Conservation (phyloP, 1,139 yeast species). For the Meyerozyma elateridarum region DNA sequence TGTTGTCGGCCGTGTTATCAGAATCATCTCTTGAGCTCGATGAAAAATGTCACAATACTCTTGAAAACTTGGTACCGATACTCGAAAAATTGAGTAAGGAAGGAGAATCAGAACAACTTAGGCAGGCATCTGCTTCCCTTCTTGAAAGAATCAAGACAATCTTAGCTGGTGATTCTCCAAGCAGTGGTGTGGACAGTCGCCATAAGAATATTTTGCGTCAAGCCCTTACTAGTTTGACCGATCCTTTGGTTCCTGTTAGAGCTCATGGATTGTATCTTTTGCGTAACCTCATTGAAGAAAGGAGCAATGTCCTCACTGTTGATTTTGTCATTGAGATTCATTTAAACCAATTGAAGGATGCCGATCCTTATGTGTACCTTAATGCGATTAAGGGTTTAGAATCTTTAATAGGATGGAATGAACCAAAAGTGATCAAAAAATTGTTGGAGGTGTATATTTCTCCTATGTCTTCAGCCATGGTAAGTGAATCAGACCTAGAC, state of each 20-base stretch:
- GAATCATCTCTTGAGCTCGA: slow-evolving; percentile 34
- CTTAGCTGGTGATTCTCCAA: slow-evolving; percentile 22
- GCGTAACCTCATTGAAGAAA: slow-evolving; percentile 49
- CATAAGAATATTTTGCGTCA: slow-evolving; percentile 36
- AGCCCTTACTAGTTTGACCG: slow-evolving; percentile 67
- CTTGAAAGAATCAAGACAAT: slow-evolving; percentile 25
- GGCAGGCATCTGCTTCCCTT: slow-evolving; percentile 17
- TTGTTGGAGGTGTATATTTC: slow-evolving; percentile 38
- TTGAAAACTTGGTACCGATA: slow-evolving; percentile 24
- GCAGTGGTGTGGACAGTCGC: slow-evolving; percentile 14
- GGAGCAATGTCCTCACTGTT: slow-evolving; percentile 47
- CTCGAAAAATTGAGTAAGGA: slow-evolving; percentile 17
- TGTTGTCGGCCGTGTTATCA: slow-evolving; percentile 50
- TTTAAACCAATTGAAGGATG: slow-evolving; percentile 61
- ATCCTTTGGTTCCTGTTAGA: slow-evolving; percentile 75
- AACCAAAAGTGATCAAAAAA: slow-evolving; percentile 32
- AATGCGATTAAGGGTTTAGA: slow-evolving; percentile 79
- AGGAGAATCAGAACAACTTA: not conserved
- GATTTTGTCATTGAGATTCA: slow-evolving; percentile 59
- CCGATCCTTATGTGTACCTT: slow-evolving; percentile 82
- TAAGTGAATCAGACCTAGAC: slow-evolving; percentile 42
- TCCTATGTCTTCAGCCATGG: slow-evolving; percentile 17
- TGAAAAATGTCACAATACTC: slow-evolving; percentile 15
- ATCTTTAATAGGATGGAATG: slow-evolving; percentile 46
- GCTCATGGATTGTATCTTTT: slow-evolving; percentile 79